phyloP scores from a whole-genome alignment of 306 rosid genomes.

The Ormosia emarginata region DNA sequence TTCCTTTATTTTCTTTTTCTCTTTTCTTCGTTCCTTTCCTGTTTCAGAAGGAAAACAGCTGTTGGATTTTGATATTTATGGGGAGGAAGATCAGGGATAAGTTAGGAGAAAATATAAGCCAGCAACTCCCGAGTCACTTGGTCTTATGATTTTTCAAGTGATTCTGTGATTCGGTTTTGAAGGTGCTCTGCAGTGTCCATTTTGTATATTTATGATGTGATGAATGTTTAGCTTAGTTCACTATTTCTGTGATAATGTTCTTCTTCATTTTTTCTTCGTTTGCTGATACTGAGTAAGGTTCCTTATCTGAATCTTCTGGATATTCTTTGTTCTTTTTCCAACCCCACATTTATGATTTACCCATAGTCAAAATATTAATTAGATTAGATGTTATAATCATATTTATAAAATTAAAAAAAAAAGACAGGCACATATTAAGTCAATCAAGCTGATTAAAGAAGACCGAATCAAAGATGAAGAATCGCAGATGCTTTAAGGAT shows the following conservation, averaged over 20 bases:
- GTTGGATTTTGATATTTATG: background rate
- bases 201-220: conserved; percentile 18
- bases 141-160: background rate
- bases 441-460: background rate
- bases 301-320: conserved; percentile 27
- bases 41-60: background rate
- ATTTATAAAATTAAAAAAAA: background rate
- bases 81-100: background rate
- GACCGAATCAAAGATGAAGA: background rate
- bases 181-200: background rate
- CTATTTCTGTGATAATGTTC: background rate
- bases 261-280: background rate
- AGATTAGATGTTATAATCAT: background rate
- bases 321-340: background rate
- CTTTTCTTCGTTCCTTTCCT: background rate
- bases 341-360: background rate
- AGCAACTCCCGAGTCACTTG: background rate
- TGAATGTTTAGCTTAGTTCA: conserved; percentile 1
- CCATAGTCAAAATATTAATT: background rate
- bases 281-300: background rate
- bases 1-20: background rate
- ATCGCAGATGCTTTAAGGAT: background rate
- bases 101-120: background rate
- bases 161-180: background rate
- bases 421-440: background rate